These are phyloP conservation scores for Phytophthora litchii DNA, from an alignment of 352 stramenopile species.

Conservation along the genomic window DNA sequence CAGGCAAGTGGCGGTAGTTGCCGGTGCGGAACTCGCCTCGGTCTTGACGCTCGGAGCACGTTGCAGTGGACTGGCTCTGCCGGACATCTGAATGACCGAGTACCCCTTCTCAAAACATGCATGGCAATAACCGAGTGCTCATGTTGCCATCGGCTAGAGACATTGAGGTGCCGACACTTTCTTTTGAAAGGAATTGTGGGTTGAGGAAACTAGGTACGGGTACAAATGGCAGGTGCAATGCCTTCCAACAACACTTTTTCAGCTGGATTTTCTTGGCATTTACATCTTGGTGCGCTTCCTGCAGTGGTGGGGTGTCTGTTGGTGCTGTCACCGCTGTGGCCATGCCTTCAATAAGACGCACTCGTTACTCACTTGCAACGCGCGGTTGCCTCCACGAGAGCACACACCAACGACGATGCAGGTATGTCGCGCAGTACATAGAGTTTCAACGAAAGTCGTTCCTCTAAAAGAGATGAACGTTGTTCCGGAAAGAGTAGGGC, in stretches of 20 bases:
- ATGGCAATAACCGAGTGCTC: background rate
- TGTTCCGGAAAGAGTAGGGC: conserved; percentile 1
- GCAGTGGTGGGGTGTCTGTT: background rate
- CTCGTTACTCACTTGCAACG: conserved; percentile 10
- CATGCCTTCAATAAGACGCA: conserved; percentile 12
- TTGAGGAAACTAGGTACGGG: conserved; percentile 15
- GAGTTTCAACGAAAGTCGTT: background rate
- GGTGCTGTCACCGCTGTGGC: background rate
- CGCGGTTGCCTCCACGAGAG: conserved; percentile 7
- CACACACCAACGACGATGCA: background rate
- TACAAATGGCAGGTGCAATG: conserved; percentile 5
- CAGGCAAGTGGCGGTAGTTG: background rate
- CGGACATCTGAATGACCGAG: conserved; percentile 8
- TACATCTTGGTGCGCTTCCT: conserved; percentile 20
- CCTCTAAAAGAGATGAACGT: background rate
- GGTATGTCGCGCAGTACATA: conserved; percentile 9
- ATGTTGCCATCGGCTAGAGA: background rate
- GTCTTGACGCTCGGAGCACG: background rate
- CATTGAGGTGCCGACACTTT: background rate
- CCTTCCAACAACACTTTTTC: background rate
- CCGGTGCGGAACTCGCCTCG: conserved; percentile 3
- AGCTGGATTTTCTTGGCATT: conserved; percentile 17
- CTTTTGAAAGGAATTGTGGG: background rate
- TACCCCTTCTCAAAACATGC: conserved; percentile 1
- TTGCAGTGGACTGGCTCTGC: conserved; percentile 16